Evolutionary conservation across 495 filamentous ascomycete genomes (phyloP).

Genomic region (Thermothielavioides terrestris): DNA sequence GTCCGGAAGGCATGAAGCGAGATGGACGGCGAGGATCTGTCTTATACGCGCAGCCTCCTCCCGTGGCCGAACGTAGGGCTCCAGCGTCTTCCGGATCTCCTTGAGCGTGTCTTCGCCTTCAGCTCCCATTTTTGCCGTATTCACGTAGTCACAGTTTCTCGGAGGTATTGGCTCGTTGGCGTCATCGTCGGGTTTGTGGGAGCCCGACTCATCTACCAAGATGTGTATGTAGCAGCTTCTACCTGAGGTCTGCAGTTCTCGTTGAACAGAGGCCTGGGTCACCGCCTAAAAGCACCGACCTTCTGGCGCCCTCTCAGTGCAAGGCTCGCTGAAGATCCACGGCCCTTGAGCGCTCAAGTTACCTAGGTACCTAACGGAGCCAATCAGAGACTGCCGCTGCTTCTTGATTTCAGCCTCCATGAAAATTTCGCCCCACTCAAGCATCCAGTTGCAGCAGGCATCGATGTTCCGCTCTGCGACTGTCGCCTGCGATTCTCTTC

Average conservation of each 20-base stretch:
- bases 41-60: conserved; percentile 37
- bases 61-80: conserved; percentile 33
- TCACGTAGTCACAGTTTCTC: background rate
- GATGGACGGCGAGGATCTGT: conserved; percentile 32
- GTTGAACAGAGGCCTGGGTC: too few species aligned
- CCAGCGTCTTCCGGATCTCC: conserved; percentile 22
- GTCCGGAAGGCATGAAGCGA: conserved; percentile 27
- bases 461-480: conserved; percentile 3
- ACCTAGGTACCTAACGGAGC: background rate
- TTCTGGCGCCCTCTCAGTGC: background rate
- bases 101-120: conserved; percentile 12
- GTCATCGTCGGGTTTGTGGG: background rate
- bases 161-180: background rate
- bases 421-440: conserved; percentile 18
- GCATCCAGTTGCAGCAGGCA: conserved; percentile 3
- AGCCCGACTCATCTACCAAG: too few species aligned
- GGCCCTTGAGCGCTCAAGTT: too few species aligned
- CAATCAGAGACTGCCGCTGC: conserved; percentile 16
- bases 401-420: conserved; percentile 2
- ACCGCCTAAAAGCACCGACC: too few species aligned
- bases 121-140: background rate
- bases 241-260: too few species aligned
- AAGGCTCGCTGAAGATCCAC: conserved; percentile 2
- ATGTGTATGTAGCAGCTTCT: too few species aligned
- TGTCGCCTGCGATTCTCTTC: background rate